phyloP scores from a whole-genome alignment of 129 eudicot genomes.

The Smallanthus sonchifolius region DNA sequence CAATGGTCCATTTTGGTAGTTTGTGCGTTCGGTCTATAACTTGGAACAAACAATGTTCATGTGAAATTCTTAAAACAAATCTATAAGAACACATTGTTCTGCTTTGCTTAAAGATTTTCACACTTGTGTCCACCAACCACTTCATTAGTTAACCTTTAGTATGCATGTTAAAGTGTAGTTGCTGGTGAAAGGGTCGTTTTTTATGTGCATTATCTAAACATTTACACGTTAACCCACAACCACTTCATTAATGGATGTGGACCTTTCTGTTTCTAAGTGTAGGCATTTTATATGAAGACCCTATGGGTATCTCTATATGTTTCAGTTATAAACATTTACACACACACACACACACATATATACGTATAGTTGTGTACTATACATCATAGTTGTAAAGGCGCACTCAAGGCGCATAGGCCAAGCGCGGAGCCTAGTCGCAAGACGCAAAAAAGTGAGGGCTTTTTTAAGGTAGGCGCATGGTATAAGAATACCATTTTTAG shows the following conservation, averaged over 20 bases:
- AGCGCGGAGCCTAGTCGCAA: no score
- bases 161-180: background rate
- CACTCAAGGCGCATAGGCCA: no score
- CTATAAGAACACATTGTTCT: background rate
- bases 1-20: background rate
- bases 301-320: background rate
- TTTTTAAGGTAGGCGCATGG: no score
- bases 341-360: background rate
- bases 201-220: background rate
- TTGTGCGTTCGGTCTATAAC: background rate
- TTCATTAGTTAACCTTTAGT: background rate
- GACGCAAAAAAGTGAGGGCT: no score
- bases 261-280: background rate
- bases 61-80: background rate
- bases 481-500: no score
- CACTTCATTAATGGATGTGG: background rate
- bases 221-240: no score
- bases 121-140: background rate
- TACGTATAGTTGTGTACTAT: background rate
- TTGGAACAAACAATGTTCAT: background rate
- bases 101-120: background rate
- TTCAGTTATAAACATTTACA: background rate
- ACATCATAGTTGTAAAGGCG: no score
- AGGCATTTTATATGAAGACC: background rate
- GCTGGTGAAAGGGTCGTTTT: background rate